A percentile compares a stretch with the other conserved stretches of the same genome.
These are phyloP conservation scores for Hypoxylon intermedium DNA, from an alignment of 495 filamentous ascomycete genomes.

Conservation along the genomic window DNA sequence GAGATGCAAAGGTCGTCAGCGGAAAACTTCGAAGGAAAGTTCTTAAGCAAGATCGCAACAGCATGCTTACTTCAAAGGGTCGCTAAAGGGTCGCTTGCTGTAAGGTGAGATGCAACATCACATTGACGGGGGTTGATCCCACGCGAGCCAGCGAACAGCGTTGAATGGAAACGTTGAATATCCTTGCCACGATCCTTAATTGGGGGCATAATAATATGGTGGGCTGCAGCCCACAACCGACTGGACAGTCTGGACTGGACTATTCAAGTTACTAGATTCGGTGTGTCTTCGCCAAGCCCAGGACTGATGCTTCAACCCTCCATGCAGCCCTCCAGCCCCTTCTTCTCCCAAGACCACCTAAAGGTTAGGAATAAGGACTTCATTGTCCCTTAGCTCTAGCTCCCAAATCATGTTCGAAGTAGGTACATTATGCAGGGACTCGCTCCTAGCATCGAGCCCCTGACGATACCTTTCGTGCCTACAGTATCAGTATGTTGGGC, in stretches of 20 bases:
- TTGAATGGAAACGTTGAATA: no score
- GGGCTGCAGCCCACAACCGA: conserved; percentile 25
- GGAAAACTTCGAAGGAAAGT: conserved; percentile 4
- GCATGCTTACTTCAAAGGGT: background rate
- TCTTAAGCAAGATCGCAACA: conserved; percentile 12
- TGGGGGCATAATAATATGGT: conserved; percentile 21
- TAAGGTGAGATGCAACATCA: conserved; percentile 29
- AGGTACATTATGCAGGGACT: no score
- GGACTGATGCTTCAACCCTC: background rate
- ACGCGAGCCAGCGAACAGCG: conserved; percentile 31
- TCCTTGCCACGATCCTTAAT: conserved; percentile 32
- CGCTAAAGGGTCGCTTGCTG: background rate
- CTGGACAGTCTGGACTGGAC: conserved; percentile 3
- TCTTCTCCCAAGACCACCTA: no score
- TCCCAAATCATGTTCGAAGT: no score
- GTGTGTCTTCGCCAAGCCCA: conserved; percentile 13
- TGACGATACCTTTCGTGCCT: no score
- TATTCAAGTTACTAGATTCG: conserved; percentile 3
- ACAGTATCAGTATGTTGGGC: no score
- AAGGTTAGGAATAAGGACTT: no score
- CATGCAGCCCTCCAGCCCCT: no score
- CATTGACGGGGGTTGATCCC: conserved; percentile 34
- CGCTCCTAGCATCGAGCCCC: no score
- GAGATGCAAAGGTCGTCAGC: background rate
- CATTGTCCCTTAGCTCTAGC: no score